Conservation (phyloP, 805 yeast species). For the Candida khao-thaluensis region DNA sequence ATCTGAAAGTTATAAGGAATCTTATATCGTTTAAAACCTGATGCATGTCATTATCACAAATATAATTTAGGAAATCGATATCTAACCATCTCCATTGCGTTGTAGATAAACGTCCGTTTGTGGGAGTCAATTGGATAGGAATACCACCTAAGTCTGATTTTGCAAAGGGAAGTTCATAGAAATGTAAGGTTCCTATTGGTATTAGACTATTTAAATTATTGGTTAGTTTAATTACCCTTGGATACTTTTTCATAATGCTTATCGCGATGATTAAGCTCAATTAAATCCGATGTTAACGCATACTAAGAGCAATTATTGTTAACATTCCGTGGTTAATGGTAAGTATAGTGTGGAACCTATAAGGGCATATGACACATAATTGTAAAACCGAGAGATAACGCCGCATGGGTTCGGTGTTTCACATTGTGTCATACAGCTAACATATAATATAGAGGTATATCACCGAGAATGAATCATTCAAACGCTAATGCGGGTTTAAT, state of each 20-base stretch:
- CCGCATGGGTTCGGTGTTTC: no score
- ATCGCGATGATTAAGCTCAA: no score
- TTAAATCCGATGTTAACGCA: no score
- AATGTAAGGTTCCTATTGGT: slow-evolving; percentile 51
- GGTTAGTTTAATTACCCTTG: slow-evolving; percentile 23
- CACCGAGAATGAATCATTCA: no score
- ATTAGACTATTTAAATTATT: slow-evolving; percentile 40
- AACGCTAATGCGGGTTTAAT: no score
- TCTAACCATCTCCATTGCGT: slow-evolving; percentile 57
- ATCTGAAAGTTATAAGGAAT: slow-evolving; percentile 43
- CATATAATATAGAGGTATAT: no score
- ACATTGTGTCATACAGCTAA: no score
- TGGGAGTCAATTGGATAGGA: slow-evolving; percentile 1
- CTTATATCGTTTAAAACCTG: slow-evolving; percentile 36
- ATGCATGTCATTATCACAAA: slow-evolving; percentile 19
- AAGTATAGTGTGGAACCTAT: no score
- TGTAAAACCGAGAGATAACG: no score
- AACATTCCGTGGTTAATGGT: no score
- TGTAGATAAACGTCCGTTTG: slow-evolving; percentile 16
- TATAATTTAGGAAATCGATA: slow-evolving; percentile 33
- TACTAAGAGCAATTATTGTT: no score
- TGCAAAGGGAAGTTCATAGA: slow-evolving; percentile 42
- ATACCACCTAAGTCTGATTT: slow-evolving; percentile 34
- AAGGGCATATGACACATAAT: no score
- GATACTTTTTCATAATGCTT: slow-evolving; percentile 5